A percentile compares a stretch with the other conserved stretches of the same genome.
Conservation (phyloP, 148 eudicot genomes). For the Dysphania ambrosioides region DNA sequence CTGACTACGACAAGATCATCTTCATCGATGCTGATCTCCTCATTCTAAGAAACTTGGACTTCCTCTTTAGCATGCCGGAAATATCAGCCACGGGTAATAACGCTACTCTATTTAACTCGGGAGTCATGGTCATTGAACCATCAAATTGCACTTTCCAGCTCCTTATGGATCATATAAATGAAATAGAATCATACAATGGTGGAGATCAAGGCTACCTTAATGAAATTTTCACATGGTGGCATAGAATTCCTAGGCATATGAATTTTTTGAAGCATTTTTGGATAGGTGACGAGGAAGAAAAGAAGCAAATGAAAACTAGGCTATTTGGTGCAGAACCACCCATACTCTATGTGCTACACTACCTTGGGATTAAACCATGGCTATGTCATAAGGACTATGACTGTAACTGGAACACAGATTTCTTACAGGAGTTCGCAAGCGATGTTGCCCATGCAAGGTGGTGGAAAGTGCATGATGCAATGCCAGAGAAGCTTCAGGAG, state of each 20-base stretch:
- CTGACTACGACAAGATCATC: slow-evolving; percentile 81
- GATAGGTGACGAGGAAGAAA: slow-evolving; percentile 65
- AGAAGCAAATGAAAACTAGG: slow-evolving; percentile 46
- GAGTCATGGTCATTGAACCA: slow-evolving; percentile 92
- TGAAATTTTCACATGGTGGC: slow-evolving; percentile 96
- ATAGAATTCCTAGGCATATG: slow-evolving; percentile 71
- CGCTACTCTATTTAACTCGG: slow-evolving; percentile 80
- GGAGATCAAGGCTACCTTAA: slow-evolving; percentile 94
- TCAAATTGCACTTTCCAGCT: slow-evolving; percentile 77
- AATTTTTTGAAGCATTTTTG: slow-evolving; percentile 77
- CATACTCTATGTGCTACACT: slow-evolving; percentile 68
- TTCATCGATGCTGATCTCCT: slow-evolving; percentile 87
- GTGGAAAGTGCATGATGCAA: slow-evolving; percentile 83
- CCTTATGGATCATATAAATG: slow-evolving; percentile 67
- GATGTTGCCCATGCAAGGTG: slow-evolving; percentile 71
- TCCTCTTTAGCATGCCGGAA: slow-evolving; percentile 71
- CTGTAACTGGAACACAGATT: slow-evolving; percentile 71
- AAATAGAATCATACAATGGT: slow-evolving; percentile 81
- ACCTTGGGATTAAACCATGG: slow-evolving; percentile 86
- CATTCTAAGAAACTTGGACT: slow-evolving; percentile 68
- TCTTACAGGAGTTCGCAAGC: slow-evolving; percentile 73
- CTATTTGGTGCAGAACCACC: slow-evolving; percentile 82
- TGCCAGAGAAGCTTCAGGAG: slow-evolving; percentile 61
- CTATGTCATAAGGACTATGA: slow-evolving; percentile 79
- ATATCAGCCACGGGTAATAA: slow-evolving; percentile 84